Conservation (phyloP, 2,329 filamentous ascomycete genomes). For the Decorospora gaudefroyi region DNA sequence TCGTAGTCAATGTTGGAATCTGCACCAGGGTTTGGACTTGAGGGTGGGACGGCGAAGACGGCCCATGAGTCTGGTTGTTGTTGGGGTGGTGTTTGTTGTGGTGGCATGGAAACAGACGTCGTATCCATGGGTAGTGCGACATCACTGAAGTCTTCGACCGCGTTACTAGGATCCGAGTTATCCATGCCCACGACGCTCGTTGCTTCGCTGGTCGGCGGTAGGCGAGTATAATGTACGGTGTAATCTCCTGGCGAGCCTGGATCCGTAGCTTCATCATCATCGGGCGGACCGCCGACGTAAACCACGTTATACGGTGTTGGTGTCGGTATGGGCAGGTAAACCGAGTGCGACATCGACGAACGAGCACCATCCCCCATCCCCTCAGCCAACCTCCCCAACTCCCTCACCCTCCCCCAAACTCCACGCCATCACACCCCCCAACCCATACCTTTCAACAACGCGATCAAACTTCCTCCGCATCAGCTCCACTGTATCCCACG, state of each 20-base stretch:
- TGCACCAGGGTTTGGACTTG: too few species aligned
- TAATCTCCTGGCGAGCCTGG: conserved; percentile 18
- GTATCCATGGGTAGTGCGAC: too few species aligned
- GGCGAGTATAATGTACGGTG: neutral
- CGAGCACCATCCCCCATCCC: conserved; percentile 20
- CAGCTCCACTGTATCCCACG: conserved; percentile 67
- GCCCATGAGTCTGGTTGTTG: too few species aligned
- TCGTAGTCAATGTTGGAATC: too few species aligned
- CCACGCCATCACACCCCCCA: conserved; percentile 78
- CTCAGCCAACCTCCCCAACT: conserved; percentile 50
- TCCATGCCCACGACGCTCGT: too few species aligned
- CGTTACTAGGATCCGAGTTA: too few species aligned
- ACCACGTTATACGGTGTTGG: conserved; percentile 15
- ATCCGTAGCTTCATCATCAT: conserved; percentile 1
- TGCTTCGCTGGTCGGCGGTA: neutral
- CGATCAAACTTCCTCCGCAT: conserved; percentile 65
- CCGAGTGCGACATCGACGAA: neutral
- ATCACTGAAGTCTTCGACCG: too few species aligned
- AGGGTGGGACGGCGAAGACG: too few species aligned
- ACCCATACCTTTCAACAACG: conserved; percentile 59
- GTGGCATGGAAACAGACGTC: too few species aligned
- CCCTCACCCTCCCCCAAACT: conserved; percentile 68
- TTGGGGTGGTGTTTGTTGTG: too few species aligned
- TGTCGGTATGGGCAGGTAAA: neutral
- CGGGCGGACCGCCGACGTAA: conserved; percentile 21